A percentile compares a stretch with the other conserved stretches of the same genome.
phyloP scores from a whole-genome alignment of 352 stramenopile genomes.

The Pythium phragmiticola region DNA sequence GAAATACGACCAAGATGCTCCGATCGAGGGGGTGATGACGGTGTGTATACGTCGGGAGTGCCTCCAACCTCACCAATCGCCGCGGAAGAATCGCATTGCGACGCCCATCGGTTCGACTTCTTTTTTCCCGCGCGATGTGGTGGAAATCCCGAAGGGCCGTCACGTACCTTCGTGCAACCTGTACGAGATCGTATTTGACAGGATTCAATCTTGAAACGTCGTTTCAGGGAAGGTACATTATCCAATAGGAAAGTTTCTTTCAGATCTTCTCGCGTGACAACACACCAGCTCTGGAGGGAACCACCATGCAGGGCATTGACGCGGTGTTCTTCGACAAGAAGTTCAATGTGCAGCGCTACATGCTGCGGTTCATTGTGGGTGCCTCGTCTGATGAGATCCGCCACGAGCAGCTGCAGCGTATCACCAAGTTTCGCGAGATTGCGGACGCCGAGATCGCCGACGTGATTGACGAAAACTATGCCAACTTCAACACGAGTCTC shows the following conservation, averaged over 20 bases:
- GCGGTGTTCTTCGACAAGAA: constrained; percentile 83
- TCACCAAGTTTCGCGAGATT: constrained; percentile 56
- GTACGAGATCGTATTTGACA: not conserved
- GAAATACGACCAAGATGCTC: not conserved
- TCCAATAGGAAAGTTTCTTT: not conserved
- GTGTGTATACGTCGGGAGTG: not conserved
- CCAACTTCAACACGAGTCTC: constrained; percentile 86
- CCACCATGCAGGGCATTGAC: constrained; percentile 65
- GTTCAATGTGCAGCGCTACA: constrained; percentile 75
- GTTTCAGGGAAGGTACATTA: constrained; percentile 21
- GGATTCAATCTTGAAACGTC: constrained; percentile 22
- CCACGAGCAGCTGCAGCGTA: constrained; percentile 62
- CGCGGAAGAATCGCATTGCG: constrained; percentile 1
- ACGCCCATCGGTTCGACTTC: not conserved
- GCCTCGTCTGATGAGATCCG: constrained; percentile 68
- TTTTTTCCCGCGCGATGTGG: not conserved
- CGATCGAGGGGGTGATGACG: not conserved
- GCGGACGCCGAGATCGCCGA: constrained; percentile 77
- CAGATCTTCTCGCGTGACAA: not conserved
- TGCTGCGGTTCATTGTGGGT: constrained; percentile 74
- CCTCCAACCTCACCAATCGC: not conserved
- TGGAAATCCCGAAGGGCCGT: constrained; percentile 1
- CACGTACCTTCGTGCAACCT: constrained; percentile 9
- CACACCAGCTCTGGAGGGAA: not conserved
- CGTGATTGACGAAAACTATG: constrained; percentile 82